Percentiles rank a stretch among this genome's conserved stretches.
Conservation (phyloP, 176 grass and related monocot species). For the Carex myosuroides region DNA sequence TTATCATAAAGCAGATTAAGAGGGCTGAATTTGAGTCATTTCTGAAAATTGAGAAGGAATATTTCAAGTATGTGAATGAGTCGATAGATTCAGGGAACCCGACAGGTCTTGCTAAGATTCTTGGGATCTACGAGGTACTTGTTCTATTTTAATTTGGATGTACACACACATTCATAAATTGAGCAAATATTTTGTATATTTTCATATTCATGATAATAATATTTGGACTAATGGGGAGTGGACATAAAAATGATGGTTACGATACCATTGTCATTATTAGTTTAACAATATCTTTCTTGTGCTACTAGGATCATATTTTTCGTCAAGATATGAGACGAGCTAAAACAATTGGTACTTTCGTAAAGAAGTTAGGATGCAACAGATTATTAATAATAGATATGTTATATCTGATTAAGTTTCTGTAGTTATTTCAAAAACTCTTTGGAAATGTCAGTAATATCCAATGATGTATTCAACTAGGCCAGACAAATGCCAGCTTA, state of each 20-base stretch:
- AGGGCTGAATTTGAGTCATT: slow-evolving; percentile 97
- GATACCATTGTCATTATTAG: background rate
- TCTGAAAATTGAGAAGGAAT: slow-evolving; percentile 75
- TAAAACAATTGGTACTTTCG: background rate
- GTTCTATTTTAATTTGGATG: slow-evolving; percentile 7
- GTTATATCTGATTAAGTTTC: background rate
- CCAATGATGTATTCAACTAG: background rate
- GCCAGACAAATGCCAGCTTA: background rate
- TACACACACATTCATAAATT: background rate
- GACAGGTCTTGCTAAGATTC: slow-evolving; percentile 87
- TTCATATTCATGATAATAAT: background rate
- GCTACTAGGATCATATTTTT: background rate
- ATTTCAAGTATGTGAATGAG: slow-evolving; percentile 74
- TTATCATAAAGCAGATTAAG: slow-evolving; percentile 99
- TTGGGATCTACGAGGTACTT: slow-evolving; percentile 96
- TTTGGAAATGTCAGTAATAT: background rate
- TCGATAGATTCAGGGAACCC: slow-evolving; percentile 78
- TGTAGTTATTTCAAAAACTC: background rate
- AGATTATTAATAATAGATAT: background rate
- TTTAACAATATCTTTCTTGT: background rate
- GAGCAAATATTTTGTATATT: no score
- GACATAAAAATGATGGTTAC: background rate
- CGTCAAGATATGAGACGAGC: background rate
- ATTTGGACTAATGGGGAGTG: background rate
- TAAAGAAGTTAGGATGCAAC: background rate